A percentile compares a stretch with the other conserved stretches of the same genome.
Evolutionary conservation across 2,329 filamentous ascomycete genomes (phyloP).

Genomic region (Colletotrichum gigasporum): DNA sequence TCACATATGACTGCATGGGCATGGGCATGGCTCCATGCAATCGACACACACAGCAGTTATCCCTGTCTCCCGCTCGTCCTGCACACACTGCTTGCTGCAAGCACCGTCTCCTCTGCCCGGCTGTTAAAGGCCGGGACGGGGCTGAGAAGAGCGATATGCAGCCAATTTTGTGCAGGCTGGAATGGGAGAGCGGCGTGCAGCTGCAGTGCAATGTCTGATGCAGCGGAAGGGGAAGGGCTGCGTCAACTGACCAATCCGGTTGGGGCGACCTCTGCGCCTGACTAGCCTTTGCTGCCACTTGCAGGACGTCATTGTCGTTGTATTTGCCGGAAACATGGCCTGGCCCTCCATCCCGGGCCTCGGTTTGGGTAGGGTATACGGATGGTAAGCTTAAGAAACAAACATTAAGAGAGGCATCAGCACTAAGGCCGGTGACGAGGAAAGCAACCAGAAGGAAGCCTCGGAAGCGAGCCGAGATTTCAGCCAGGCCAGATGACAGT

Average conservation of each 20-base stretch:
- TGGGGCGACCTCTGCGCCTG: conserved; percentile 21
- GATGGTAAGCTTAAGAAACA: neutral
- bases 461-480: no score
- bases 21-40: conserved; percentile 6
- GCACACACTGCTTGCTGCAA: conserved; percentile 20
- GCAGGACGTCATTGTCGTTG: conserved; percentile 28
- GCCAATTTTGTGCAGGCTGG: conserved; percentile 1
- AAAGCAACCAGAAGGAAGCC: neutral
- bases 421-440: neutral
- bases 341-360: neutral
- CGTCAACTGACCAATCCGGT: conserved; percentile 23
- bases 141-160: conserved; percentile 24
- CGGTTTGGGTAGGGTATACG: neutral
- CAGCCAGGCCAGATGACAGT: no score
- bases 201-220: conserved; percentile 24
- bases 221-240: conserved; percentile 15
- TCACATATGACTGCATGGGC: conserved; percentile 19
- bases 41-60: conserved; percentile 14
- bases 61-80: conserved; percentile 28
- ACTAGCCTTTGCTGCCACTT: conserved; percentile 29
- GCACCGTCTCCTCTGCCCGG: conserved; percentile 1
- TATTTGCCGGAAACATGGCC: conserved; percentile 16
- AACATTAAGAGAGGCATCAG: conserved; percentile 4
- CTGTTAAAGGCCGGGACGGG: conserved; percentile 23
- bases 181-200: conserved; percentile 13